A percentile compares a stretch with the other conserved stretches of the same genome.
Conservation (phyloP, 805 yeast species). For the Zygosaccharomyces bailii region DNA sequence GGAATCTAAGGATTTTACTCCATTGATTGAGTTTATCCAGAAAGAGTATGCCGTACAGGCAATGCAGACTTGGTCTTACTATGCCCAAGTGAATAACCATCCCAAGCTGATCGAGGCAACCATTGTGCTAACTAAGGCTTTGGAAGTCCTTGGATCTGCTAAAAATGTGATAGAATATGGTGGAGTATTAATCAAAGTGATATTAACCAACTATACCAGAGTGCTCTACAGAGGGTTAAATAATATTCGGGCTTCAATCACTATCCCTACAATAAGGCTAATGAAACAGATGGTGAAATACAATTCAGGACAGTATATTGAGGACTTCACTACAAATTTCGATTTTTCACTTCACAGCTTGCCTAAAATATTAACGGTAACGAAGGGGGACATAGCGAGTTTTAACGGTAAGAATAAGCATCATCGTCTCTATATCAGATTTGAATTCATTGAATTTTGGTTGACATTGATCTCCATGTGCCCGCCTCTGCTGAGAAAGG, state of each 20-base stretch:
- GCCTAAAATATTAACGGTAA: constrained; percentile 58
- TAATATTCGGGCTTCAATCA: constrained; percentile 51
- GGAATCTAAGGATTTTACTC: constrained; percentile 24
- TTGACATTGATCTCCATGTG: constrained; percentile 47
- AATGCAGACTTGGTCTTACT: constrained; percentile 47
- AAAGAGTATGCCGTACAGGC: constrained; percentile 38
- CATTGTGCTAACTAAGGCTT: constrained; percentile 39
- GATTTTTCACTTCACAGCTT: constrained; percentile 63
- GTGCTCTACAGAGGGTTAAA: constrained; percentile 65
- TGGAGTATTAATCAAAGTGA: constrained; percentile 39
- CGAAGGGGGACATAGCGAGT: constrained; percentile 44
- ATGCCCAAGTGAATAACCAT: constrained; percentile 49
- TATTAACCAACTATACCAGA: constrained; percentile 56
- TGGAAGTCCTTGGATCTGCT: constrained; percentile 27
- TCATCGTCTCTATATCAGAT: constrained; percentile 49
- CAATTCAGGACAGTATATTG: constrained; percentile 48
- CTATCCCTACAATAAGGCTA: constrained; percentile 60
- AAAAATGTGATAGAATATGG: constrained; percentile 23
- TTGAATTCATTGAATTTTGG: constrained; percentile 60
- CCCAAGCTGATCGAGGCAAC: constrained; percentile 46
- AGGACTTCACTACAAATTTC: constrained; percentile 58
- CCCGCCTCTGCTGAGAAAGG: constrained; percentile 58
- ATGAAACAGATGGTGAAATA: constrained; percentile 50
- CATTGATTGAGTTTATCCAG: constrained; percentile 34
- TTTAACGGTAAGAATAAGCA: constrained; percentile 35